These are phyloP conservation scores for Mycena latifolia DNA, from an alignment of 768 basidiomycete species.

Conservation along the genomic window DNA sequence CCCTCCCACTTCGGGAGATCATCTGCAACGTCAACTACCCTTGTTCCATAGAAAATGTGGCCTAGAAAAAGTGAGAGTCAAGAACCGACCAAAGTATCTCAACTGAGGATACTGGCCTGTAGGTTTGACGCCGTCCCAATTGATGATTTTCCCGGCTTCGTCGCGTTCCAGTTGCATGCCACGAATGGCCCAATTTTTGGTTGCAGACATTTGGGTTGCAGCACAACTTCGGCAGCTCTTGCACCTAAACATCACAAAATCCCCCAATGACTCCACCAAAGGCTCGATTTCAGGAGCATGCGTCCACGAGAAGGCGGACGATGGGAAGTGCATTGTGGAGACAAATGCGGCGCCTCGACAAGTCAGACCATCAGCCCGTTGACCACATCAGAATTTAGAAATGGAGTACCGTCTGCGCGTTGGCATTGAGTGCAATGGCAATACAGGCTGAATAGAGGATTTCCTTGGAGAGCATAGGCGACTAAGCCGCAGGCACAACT, in stretches of 20 bases:
- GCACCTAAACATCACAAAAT: conserved; percentile 29
- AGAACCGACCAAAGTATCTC: background rate
- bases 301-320: conserved; percentile 34
- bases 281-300: conserved; percentile 10
- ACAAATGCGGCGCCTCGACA: conserved; percentile 34
- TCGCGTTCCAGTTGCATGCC: conserved; percentile 35
- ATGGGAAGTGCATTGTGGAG: conserved; percentile 24
- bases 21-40: conserved; percentile 31
- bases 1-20: conserved; percentile 35
- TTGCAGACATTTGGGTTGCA: conserved; percentile 18
- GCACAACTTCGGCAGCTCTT: conserved; percentile 29
- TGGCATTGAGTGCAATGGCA: conserved; percentile 37
- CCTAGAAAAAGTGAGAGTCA: no score
- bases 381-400: no score
- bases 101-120: conserved; percentile 27
- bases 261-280: conserved; percentile 9
- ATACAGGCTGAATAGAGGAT: conserved; percentile 34
- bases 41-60: no score
- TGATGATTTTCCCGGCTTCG: conserved; percentile 30
- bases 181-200: conserved; percentile 29
- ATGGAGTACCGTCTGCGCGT: conserved; percentile 25
- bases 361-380: no score
- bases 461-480: conserved; percentile 22
- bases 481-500: conserved; percentile 31
- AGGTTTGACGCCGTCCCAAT: conserved; percentile 35